These are phyloP conservation scores for Flaveria sonorensis DNA, from an alignment of 129 eudicot genomes.

Conservation along the genomic window DNA sequence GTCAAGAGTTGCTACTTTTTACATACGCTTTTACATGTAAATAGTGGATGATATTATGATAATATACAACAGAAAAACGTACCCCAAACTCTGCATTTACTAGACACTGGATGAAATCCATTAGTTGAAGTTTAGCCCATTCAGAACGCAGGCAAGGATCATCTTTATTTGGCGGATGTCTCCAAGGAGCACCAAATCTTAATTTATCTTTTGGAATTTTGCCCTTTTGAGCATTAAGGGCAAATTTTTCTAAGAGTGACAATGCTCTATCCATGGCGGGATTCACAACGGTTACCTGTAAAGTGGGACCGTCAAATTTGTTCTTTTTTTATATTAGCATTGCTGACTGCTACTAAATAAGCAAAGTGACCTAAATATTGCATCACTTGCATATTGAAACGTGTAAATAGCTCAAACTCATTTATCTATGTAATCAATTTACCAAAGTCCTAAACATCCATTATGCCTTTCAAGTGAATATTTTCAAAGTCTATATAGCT, in stretches of 20 bases:
- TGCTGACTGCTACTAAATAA: background rate
- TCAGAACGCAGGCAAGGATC: slow-evolving; percentile 37
- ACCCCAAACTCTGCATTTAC: slow-evolving; percentile 83
- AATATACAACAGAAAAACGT: slow-evolving; percentile 21
- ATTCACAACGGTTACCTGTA: slow-evolving; percentile 85
- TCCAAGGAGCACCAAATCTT: slow-evolving; percentile 98
- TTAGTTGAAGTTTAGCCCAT: slow-evolving; percentile 92
- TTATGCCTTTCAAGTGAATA: background rate
- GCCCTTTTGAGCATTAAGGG: slow-evolving; percentile 74
- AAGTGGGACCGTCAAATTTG: background rate
- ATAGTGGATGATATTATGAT: background rate
- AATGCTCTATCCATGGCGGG: slow-evolving; percentile 93
- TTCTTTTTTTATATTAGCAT: background rate
- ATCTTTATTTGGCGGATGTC: slow-evolving; percentile 71
- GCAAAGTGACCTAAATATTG: slow-evolving; percentile 7
- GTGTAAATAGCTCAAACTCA: slow-evolving; percentile 8
- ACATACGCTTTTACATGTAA: background rate
- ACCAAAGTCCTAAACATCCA: slow-evolving; percentile 2
- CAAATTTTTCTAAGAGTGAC: slow-evolving; percentile 69
- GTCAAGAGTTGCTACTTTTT: slow-evolving; percentile 1
- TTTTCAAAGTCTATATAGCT: background rate
- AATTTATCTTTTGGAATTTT: slow-evolving; percentile 68
- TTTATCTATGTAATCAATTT: slow-evolving; percentile 5
- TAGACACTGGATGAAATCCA: slow-evolving; percentile 83
- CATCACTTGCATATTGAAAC: background rate